phyloP scores from a whole-genome alignment of 2,329 filamentous ascomycete species.

The Calonectria pseudoturangicola region DNA sequence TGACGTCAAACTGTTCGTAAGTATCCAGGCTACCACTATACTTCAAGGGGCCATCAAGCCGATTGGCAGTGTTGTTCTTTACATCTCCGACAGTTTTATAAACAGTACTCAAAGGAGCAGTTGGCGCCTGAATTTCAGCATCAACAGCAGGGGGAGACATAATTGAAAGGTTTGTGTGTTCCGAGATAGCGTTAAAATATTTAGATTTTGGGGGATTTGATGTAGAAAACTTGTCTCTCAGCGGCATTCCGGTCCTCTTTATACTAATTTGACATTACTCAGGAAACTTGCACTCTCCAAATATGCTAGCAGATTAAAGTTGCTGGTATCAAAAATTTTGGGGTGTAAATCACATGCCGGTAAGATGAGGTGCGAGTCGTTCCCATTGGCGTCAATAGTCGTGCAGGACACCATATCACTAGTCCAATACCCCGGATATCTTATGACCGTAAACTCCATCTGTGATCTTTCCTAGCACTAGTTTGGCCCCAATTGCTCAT shows the following conservation, averaged over 20 bases:
- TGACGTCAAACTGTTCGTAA: slow-evolving; percentile 40
- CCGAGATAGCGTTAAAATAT: not conserved
- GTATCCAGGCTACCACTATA: slow-evolving; percentile 36
- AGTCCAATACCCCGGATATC: not conserved
- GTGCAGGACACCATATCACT: slow-evolving; percentile 6
- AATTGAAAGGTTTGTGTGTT: not conserved
- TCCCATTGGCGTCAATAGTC: slow-evolving; percentile 35
- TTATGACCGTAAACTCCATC: slow-evolving; percentile 20
- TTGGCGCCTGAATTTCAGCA: slow-evolving; percentile 26
- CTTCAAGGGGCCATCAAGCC: slow-evolving; percentile 32
- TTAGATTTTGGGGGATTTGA: not conserved
- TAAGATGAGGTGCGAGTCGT: slow-evolving; percentile 39
- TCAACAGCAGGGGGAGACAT: slow-evolving; percentile 43
- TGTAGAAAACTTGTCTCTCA: not conserved
- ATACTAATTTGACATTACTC: not conserved
- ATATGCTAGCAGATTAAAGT: too few relatives aligned
- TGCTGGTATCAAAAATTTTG: not conserved
- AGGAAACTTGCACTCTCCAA: not conserved
- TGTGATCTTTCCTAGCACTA: too few relatives aligned
- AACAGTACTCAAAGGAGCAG: slow-evolving; percentile 34
- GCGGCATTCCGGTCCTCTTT: not conserved
- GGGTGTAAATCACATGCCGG: slow-evolving; percentile 24
- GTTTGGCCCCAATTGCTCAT: too few relatives aligned
- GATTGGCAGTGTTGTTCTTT: slow-evolving; percentile 29
- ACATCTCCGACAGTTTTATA: slow-evolving; percentile 17